These are phyloP conservation scores for Chlorella sp. DNA, from an alignment of 139 green algal genomes.

Conservation along the genomic window DNA sequence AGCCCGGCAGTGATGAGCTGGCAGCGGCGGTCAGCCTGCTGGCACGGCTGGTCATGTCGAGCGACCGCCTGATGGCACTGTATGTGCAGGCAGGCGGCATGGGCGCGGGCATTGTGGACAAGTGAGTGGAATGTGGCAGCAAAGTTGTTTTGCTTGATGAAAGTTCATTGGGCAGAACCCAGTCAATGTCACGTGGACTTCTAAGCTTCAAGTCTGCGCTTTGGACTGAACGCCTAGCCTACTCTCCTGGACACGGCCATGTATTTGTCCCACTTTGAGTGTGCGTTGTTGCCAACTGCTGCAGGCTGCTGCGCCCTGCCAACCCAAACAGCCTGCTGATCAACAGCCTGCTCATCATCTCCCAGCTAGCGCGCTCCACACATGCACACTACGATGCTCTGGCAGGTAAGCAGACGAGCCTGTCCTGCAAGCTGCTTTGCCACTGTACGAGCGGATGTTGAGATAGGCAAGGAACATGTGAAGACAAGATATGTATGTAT, in stretches of 20 bases:
- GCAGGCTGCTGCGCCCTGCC: conserved; percentile 38
- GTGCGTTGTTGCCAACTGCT: too few relatives aligned
- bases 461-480: too few relatives aligned
- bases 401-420: neutral
- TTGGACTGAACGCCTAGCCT: too few relatives aligned
- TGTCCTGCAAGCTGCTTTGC: neutral
- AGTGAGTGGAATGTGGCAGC: too few relatives aligned
- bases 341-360: conserved; percentile 67
- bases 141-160: too few relatives aligned
- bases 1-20: conserved; percentile 11
- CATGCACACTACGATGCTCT: conserved; percentile 51
- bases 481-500: too few relatives aligned
- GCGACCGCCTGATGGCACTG: neutral
- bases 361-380: conserved; percentile 68
- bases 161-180: neutral
- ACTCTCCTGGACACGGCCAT: too few relatives aligned
- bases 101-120: conserved; percentile 47
- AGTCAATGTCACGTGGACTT: neutral
- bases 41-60: conserved; percentile 47
- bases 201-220: too few relatives aligned
- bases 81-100: conserved; percentile 65
- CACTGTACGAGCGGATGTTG: too few relatives aligned
- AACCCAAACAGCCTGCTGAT: conserved; percentile 66
- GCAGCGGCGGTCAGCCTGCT: conserved; percentile 37
- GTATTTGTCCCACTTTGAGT: too few relatives aligned